phyloP scores from a whole-genome alignment of 352 stramenopile species.

The Phytophthora citrophthora region DNA sequence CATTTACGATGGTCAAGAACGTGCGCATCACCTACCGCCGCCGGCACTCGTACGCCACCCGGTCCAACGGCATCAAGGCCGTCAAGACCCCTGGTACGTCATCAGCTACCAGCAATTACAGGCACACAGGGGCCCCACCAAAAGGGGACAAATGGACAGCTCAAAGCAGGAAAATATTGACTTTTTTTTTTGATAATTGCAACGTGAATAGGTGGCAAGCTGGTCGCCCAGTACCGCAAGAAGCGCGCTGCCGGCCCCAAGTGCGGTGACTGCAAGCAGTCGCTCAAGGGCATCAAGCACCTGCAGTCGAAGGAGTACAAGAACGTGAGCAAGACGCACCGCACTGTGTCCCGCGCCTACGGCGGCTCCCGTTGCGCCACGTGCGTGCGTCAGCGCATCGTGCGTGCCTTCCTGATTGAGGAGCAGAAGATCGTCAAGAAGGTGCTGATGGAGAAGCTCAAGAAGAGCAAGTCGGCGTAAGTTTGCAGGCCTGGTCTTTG shows the following conservation, averaged over 20 bases:
- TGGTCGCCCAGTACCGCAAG: conserved; percentile 94
- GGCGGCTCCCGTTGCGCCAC: conserved; percentile 93
- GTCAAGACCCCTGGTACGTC: conserved; percentile 96
- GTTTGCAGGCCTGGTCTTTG: background rate
- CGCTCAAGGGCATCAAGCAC: conserved; percentile 92
- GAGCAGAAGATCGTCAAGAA: conserved; percentile 99
- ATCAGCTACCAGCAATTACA: conserved; percentile 1
- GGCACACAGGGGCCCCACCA: background rate
- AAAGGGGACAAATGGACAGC: background rate
- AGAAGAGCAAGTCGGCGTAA: conserved; percentile 84
- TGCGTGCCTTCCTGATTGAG: conserved; percentile 99
- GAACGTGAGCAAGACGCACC: conserved; percentile 89
- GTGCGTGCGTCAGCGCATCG: conserved; percentile 96
- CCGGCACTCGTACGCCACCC: conserved; percentile 98
- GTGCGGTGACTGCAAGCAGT: conserved; percentile 97
- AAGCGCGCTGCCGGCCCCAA: conserved; percentile 95
- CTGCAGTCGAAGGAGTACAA: conserved; percentile 76
- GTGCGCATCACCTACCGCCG: conserved; percentile 95
- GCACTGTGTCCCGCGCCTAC: conserved; percentile 97
- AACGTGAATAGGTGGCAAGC: conserved; percentile 72
- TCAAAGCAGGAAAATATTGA: background rate
- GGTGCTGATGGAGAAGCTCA: conserved; percentile 96
- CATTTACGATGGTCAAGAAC: conserved; percentile 91
- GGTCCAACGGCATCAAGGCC: conserved; percentile 93
- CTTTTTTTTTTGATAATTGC: background rate